Evolutionary conservation across 202 grass and related monocot genomes (phyloP).

Genomic region (Digitaria exilis): DNA sequence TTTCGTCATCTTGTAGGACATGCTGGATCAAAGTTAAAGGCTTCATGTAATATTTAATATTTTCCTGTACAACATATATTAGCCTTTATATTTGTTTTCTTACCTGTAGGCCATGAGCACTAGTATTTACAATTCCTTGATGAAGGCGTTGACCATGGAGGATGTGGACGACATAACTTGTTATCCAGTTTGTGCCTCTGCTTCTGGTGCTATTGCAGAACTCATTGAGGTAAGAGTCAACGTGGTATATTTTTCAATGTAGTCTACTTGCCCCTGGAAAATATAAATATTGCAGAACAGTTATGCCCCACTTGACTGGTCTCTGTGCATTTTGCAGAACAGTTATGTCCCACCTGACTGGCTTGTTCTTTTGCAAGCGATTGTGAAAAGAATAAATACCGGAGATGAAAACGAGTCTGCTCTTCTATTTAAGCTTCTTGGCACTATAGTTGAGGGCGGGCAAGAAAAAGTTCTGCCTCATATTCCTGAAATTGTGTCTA

Average conservation of each 20-base stretch:
- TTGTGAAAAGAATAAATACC: constrained; percentile 60
- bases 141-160: constrained; percentile 58
- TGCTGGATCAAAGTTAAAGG: constrained; percentile 25
- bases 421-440: constrained; percentile 88
- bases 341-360: constrained; percentile 65
- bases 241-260: background rate
- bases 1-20: constrained; percentile 26
- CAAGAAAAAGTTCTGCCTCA: constrained; percentile 62
- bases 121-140: constrained; percentile 80
- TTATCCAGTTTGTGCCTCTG: constrained; percentile 81
- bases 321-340: constrained; percentile 61
- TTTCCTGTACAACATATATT: constrained; percentile 6
- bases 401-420: constrained; percentile 72
- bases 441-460: constrained; percentile 70
- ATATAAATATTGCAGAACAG: constrained; percentile 60
- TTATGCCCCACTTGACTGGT: constrained; percentile 68
- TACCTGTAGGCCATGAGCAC: constrained; percentile 60
- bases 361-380: constrained; percentile 65
- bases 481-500: constrained; percentile 70
- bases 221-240: constrained; percentile 74
- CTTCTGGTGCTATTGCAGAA: constrained; percentile 74
- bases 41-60: constrained; percentile 35
- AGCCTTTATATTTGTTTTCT: constrained; percentile 24
- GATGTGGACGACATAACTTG: constrained; percentile 62
- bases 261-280: constrained; percentile 32